A percentile compares a stretch with the other conserved stretches of the same genome.
phyloP scores from a whole-genome alignment of 768 basidiomycete genomes.

The Suillus hirtellus region DNA sequence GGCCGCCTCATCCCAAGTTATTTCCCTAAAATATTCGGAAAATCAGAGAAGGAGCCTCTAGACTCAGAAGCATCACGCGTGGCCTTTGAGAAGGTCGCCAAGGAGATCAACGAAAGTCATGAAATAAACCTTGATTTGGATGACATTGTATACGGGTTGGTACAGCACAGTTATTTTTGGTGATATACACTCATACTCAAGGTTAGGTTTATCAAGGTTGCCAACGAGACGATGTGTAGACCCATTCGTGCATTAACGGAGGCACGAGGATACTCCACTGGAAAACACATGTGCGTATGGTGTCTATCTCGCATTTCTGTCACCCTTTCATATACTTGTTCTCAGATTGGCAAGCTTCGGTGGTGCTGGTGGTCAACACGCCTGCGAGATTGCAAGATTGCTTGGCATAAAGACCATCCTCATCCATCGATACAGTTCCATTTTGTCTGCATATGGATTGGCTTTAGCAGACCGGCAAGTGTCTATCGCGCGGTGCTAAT shows the following conservation, averaged over 20 bases:
- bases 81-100: constrained; percentile 67
- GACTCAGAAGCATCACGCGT: constrained; percentile 68
- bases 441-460: constrained; percentile 93
- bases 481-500: neutral
- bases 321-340: neutral
- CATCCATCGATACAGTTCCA: constrained; percentile 89
- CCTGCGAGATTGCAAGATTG: constrained; percentile 85
- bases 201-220: constrained; percentile 89
- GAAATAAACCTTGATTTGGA: constrained; percentile 66
- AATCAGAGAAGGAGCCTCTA: constrained; percentile 80
- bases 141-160: constrained; percentile 87
- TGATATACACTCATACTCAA: constrained; percentile 4
- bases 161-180: constrained; percentile 1
- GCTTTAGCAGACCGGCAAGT: constrained; percentile 77
- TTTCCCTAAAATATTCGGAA: constrained; percentile 95
- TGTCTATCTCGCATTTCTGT: neutral
- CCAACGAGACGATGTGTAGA: constrained; percentile 95
- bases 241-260: constrained; percentile 92
- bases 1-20: constrained; percentile 87
- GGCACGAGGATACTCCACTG: constrained; percentile 81
- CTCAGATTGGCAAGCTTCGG: constrained; percentile 81
- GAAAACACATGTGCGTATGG: constrained; percentile 59
- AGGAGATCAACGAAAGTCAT: constrained; percentile 68
- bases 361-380: constrained; percentile 90
- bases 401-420: constrained; percentile 87